phyloP scores from a whole-genome alignment of 2,329 filamentous ascomycete genomes.

The Aschersonia sp. region DNA sequence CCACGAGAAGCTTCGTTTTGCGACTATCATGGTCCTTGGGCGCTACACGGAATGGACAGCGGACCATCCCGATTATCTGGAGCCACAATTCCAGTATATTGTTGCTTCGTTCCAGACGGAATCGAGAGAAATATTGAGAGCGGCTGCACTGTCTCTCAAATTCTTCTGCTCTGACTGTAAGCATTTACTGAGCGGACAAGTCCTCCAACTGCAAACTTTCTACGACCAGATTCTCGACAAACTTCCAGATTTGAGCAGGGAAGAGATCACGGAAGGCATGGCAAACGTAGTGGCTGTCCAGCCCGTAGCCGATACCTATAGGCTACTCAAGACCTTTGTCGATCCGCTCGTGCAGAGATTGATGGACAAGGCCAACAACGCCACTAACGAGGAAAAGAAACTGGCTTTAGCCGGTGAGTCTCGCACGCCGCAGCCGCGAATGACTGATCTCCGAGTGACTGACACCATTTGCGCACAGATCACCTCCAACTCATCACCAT shows the following conservation, averaged over 20 bases:
- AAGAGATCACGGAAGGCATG: slow-evolving; percentile 92
- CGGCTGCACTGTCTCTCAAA: slow-evolving; percentile 85
- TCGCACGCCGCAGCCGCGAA: not conserved
- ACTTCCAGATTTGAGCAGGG: slow-evolving; percentile 73
- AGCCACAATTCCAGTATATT: slow-evolving; percentile 90
- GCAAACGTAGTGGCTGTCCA: slow-evolving; percentile 83
- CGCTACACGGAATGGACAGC: slow-evolving; percentile 98
- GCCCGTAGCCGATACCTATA: slow-evolving; percentile 65
- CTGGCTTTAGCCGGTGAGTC: slow-evolving; percentile 65
- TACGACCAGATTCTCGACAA: slow-evolving; percentile 83
- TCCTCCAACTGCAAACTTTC: slow-evolving; percentile 77
- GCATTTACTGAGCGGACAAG: slow-evolving; percentile 68
- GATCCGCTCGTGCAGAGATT: slow-evolving; percentile 77
- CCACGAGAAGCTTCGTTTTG: slow-evolving; percentile 96
- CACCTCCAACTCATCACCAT: slow-evolving; percentile 84
- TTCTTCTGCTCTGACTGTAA: slow-evolving; percentile 96
- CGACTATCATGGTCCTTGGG: slow-evolving; percentile 92
- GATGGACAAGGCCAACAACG: slow-evolving; percentile 75
- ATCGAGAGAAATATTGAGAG: slow-evolving; percentile 81
- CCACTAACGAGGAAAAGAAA: slow-evolving; percentile 69
- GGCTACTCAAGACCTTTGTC: slow-evolving; percentile 79
- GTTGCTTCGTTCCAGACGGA: slow-evolving; percentile 81
- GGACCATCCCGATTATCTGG: slow-evolving; percentile 79
- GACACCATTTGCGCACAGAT: slow-evolving; percentile 32
- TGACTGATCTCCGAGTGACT: not conserved